These are phyloP conservation scores for Yarrowia divulgata DNA, from an alignment of 805 yeast genomes.

Conservation along the genomic window DNA sequence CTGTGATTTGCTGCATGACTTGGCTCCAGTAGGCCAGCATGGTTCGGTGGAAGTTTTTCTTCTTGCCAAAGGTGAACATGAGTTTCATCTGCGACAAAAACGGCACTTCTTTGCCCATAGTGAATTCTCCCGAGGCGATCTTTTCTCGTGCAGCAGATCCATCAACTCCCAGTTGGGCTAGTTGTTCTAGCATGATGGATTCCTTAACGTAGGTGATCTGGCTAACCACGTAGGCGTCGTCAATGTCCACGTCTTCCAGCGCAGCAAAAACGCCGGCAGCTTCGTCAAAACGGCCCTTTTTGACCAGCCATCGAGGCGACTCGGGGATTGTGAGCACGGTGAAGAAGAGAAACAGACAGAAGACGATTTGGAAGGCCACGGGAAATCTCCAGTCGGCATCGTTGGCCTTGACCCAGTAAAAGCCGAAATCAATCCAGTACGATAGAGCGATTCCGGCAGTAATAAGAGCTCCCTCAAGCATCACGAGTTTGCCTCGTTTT, in stretches of 20 bases:
- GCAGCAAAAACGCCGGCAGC: slow-evolving; percentile 19
- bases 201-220: slow-evolving; percentile 19
- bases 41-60: slow-evolving; percentile 29
- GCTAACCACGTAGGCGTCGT: slow-evolving; percentile 1
- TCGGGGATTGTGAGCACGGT: slow-evolving; percentile 13
- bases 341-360: slow-evolving; percentile 22
- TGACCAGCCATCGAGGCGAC: slow-evolving; percentile 17
- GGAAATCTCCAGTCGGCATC: slow-evolving; percentile 21
- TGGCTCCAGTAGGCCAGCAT: slow-evolving; percentile 54
- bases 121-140: background rate
- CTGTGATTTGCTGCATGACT: slow-evolving; percentile 82
- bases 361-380: slow-evolving; percentile 11
- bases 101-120: slow-evolving; percentile 4
- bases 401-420: slow-evolving; percentile 20
- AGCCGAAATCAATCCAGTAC: slow-evolving; percentile 13
- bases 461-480: slow-evolving; percentile 24
- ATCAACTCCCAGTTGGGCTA: slow-evolving; percentile 12
- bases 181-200: slow-evolving; percentile 15
- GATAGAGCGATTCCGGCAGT: slow-evolving; percentile 17
- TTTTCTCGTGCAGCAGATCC: slow-evolving; percentile 16
- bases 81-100: slow-evolving; percentile 5
- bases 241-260: slow-evolving; percentile 11
- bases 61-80: slow-evolving; percentile 32
- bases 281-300: slow-evolving; percentile 10
- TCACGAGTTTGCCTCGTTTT: slow-evolving; percentile 20